Conservation (phyloP, 192 early-diverging fungal species). For the Podochytrium sp. region DNA sequence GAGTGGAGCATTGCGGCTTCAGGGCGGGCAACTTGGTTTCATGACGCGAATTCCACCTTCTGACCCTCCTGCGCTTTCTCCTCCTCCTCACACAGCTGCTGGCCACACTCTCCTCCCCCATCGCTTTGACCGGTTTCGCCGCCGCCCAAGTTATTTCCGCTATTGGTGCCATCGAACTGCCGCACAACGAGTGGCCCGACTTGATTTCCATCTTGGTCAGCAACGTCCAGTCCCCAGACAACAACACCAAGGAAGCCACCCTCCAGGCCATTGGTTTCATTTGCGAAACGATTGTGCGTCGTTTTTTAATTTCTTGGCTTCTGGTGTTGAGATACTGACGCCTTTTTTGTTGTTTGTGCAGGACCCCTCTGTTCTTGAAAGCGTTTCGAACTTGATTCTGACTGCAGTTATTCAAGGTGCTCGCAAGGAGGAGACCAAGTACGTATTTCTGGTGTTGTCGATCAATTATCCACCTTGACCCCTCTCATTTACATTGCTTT, state of each 20-base stretch:
- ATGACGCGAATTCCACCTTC: background rate
- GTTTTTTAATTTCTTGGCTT: background rate
- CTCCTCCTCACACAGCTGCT: conserved; percentile 44
- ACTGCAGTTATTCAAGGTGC: conserved; percentile 95
- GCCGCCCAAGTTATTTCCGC: conserved; percentile 85
- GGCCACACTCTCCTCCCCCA: conserved; percentile 57
- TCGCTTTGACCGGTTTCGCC: conserved; percentile 60
- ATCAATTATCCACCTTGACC: background rate
- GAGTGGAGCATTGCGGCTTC: background rate
- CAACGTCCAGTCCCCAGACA: conserved; percentile 67
- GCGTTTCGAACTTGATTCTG: conserved; percentile 88
- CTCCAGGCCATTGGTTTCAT: conserved; percentile 92
- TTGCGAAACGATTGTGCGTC: conserved; percentile 84
- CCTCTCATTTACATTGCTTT: conserved; percentile 17
- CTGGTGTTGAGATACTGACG: background rate
- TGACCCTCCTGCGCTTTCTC: too few species aligned
- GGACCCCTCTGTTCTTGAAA: conserved; percentile 78
- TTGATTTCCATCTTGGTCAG: conserved; percentile 81
- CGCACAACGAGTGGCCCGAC: conserved; percentile 83
- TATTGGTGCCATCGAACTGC: conserved; percentile 92
- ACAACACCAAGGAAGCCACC: conserved; percentile 75
- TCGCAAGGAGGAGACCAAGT: conserved; percentile 86
- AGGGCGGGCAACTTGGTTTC: background rate
- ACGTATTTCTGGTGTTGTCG: conserved; percentile 16
- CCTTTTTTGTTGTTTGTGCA: conserved; percentile 33